Evolutionary conservation across 257 asterid species (phyloP).

Genomic region (Fraxinus quadrangulata): DNA sequence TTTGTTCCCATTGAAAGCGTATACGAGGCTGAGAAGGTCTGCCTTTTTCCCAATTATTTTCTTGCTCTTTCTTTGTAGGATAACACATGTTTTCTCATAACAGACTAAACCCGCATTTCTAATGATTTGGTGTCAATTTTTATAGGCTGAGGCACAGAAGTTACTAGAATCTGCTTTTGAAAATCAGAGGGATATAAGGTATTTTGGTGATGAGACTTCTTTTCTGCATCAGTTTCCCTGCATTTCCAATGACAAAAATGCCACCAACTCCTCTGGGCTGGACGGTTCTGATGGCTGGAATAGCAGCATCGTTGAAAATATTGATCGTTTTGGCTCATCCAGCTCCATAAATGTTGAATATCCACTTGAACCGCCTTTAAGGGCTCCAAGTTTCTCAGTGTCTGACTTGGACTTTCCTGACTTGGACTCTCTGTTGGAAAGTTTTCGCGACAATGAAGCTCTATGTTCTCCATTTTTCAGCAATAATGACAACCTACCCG

Average conservation of each 20-base stretch:
- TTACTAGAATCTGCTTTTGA: constrained; percentile 37
- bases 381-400: not conserved
- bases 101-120: not conserved
- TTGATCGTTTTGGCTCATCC: not conserved
- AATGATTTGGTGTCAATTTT: not conserved
- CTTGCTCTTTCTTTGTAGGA: not conserved
- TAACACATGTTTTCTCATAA: not conserved
- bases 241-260: not conserved
- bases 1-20: constrained; percentile 25
- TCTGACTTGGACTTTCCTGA: not conserved
- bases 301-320: not conserved
- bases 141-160: constrained; percentile 31
- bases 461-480: not conserved
- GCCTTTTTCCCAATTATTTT: not conserved
- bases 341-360: not conserved
- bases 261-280: constrained; percentile 2
- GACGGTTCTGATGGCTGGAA: not conserved
- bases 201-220: constrained; percentile 31
- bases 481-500: not conserved
- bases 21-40: constrained; percentile 32
- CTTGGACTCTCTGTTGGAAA: not conserved
- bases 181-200: constrained; percentile 13
- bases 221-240: constrained; percentile 30
- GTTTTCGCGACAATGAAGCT: not conserved
- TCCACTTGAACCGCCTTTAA: not conserved